Base-by-base conservation (phyloP, 164 flowering plant genomes). In the Stephania japonica region DNA sequence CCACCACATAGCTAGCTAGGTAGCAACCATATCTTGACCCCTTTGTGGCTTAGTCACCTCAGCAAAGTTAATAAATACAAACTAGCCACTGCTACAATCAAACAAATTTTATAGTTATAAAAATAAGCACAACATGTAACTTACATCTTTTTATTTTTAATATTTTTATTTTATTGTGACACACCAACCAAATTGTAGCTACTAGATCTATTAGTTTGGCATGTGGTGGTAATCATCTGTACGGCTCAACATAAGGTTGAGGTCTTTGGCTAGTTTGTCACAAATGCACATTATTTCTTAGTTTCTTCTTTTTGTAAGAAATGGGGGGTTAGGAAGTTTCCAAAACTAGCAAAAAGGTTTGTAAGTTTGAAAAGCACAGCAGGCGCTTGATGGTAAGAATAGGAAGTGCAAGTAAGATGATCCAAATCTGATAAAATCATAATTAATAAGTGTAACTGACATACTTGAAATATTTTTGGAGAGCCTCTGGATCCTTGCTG, bases 401-500 rank as follows among this genome's bases (percentile, higher is more conserved):
- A 18, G n/a, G 2, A 19, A 18, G 14, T 53, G 14, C 2, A 53
- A 53, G 6, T 21, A 56, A 8, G 10, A 13, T 44, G 50, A 8
- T 44, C 50, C 50, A 8, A 44, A 13, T 2, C 10, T 56, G n/a
- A 32, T 32, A 32, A 32, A 32, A 32, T 32, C 38, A 32, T n/a
- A 62, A 12, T 3, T 7, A 70, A 53, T 4, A n/a, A 11, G 6
- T 7, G 44, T 64, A 25, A 21, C 42, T 11, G 18, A 74, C 88
- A 42, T 87, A 92, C 99, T 91, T 95, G 77, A 88, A 95, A 75
- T 83, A 90, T 70, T 82, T 88, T 74, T 89, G 83, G 67, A 95
- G 84, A 72, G 89, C 87, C 63, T 43, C 83, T 23, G 91, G 93
- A 80, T 95, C 97, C 86, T 84, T 87, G 79, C 89, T 76, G 56